Conservation (phyloP, 2,329 filamentous ascomycete genomes). For the Apiospora sp. region DNA sequence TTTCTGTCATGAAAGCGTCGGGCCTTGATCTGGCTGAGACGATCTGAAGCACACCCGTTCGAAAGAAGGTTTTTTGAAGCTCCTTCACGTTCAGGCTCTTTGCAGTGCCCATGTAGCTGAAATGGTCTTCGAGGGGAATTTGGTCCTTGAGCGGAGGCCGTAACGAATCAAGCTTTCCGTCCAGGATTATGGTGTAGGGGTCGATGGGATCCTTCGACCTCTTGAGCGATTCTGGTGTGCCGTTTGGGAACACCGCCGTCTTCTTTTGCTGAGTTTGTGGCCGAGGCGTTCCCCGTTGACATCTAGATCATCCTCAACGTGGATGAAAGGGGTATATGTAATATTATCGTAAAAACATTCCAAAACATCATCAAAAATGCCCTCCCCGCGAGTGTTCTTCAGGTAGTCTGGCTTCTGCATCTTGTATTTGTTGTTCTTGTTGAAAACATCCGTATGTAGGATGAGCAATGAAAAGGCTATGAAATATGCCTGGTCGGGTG, state of each 20-base stretch:
- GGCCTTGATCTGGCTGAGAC: slow-evolving; percentile 92
- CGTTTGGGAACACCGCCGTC: slow-evolving; percentile 72
- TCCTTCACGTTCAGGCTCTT: slow-evolving; percentile 80
- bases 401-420: slow-evolving; percentile 97
- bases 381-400: slow-evolving; percentile 91
- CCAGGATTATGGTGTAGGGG: slow-evolving; percentile 92
- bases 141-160: slow-evolving; percentile 90
- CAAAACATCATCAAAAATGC: slow-evolving; percentile 90
- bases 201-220: slow-evolving; percentile 87
- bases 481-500: slow-evolving; percentile 95
- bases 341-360: slow-evolving; percentile 99
- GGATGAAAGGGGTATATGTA: slow-evolving; percentile 96
- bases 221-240: slow-evolving; percentile 68
- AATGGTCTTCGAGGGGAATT: slow-evolving; percentile 91
- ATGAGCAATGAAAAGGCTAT: slow-evolving; percentile 97
- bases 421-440: slow-evolving; percentile 99
- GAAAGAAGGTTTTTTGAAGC: slow-evolving; percentile 88
- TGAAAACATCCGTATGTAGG: slow-evolving; percentile 98
- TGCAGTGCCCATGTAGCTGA: slow-evolving; percentile 83
- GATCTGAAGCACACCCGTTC: slow-evolving; percentile 91
- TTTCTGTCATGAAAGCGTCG: slow-evolving; percentile 92
- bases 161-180: slow-evolving; percentile 83
- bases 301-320: slow-evolving; percentile 91
- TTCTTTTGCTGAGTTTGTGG: slow-evolving; percentile 71
- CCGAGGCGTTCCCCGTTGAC: slow-evolving; percentile 77